Conservation (phyloP, 768 basidiomycete species). For the Asterophora parasitica region DNA sequence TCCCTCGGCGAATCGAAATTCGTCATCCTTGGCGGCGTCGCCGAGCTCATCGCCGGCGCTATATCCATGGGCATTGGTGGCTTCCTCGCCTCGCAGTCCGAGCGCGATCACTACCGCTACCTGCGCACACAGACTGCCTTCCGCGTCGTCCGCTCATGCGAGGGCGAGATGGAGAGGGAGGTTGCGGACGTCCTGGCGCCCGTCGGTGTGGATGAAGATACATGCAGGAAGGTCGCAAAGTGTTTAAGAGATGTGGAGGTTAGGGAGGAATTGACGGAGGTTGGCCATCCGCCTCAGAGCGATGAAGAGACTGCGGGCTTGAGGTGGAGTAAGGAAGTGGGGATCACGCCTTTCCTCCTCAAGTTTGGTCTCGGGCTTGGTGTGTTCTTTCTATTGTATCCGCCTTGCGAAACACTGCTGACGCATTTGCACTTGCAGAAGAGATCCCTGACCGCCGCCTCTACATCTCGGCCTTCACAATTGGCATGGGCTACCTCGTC, state of each 20-base stretch:
- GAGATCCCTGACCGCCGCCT: slow-evolving; percentile 82
- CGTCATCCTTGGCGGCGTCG: slow-evolving; percentile 92
- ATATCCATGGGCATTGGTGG: slow-evolving; percentile 99
- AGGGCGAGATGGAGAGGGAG: slow-evolving; percentile 95
- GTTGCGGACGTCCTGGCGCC: slow-evolving; percentile 84
- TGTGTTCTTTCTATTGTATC: slow-evolving; percentile 30
- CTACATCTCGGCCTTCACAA: slow-evolving; percentile 90
- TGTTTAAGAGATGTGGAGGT: slow-evolving; percentile 67
- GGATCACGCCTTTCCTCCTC: slow-evolving; percentile 88
- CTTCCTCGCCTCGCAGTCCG: slow-evolving; percentile 94
- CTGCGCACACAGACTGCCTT: slow-evolving; percentile 67
- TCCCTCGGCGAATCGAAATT: slow-evolving; percentile 84
- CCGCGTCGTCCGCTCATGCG: slow-evolving; percentile 85
- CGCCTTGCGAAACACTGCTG: no score
- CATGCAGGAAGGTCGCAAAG: slow-evolving; percentile 75
- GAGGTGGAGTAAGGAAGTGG: slow-evolving; percentile 73
- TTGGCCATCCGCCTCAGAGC: slow-evolving; percentile 18
- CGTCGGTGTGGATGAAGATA: slow-evolving; percentile 81
- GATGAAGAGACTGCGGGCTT: slow-evolving; percentile 57
- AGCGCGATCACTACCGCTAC: slow-evolving; percentile 92
- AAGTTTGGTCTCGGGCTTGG: slow-evolving; percentile 94
- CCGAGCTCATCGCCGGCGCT: slow-evolving; percentile 94
- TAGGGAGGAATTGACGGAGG: slow-evolving; percentile 23
- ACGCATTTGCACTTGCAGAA: slow-evolving; percentile 40
- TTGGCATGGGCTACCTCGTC: slow-evolving; percentile 89